Evolutionary conservation across 768 basidiomycete species (phyloP).

Genomic region (Dioszegia aurantiaca): DNA sequence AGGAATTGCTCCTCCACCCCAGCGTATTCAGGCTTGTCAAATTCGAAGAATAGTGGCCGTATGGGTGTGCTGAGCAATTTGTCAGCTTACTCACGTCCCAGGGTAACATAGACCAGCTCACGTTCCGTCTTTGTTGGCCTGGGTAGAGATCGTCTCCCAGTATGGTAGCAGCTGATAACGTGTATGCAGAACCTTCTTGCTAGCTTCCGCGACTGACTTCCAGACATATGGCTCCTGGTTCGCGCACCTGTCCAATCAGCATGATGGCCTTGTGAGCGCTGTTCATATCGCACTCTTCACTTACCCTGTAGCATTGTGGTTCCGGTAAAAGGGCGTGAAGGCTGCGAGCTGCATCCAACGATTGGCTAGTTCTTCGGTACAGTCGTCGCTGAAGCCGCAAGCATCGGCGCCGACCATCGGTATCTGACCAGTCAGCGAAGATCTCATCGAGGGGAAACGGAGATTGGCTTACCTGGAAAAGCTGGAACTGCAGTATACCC

Average conservation of each 20-base stretch:
- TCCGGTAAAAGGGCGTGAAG: conserved; percentile 77
- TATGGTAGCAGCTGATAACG: conserved; percentile 73
- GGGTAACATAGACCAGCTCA: too few species aligned
- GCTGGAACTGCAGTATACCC: conserved; percentile 75
- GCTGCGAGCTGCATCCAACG: conserved; percentile 85
- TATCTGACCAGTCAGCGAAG: conserved; percentile 3
- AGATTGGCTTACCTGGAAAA: conserved; percentile 62
- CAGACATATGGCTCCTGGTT: conserved; percentile 78
- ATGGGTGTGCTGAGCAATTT: conserved; percentile 62
- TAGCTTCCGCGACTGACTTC: conserved; percentile 74
- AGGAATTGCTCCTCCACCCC: conserved; percentile 61
- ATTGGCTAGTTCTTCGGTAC: conserved; percentile 75
- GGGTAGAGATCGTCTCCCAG: conserved; percentile 56
- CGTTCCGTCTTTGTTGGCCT: conserved; percentile 34
- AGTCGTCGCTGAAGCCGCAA: conserved; percentile 67
- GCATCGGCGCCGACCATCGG: conserved; percentile 81
- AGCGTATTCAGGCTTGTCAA: conserved; percentile 62
- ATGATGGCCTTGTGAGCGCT: background rate
- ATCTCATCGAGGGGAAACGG: background rate
- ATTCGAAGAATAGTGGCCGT: conserved; percentile 74
- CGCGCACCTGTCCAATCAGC: conserved; percentile 37
- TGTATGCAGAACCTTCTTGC: conserved; percentile 66
- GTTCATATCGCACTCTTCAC: background rate
- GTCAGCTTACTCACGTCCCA: background rate
- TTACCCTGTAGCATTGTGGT: conserved; percentile 57